These are phyloP conservation scores for Lactifluus subvellereus DNA, from an alignment of 768 basidiomycete genomes.

Conservation along the genomic window DNA sequence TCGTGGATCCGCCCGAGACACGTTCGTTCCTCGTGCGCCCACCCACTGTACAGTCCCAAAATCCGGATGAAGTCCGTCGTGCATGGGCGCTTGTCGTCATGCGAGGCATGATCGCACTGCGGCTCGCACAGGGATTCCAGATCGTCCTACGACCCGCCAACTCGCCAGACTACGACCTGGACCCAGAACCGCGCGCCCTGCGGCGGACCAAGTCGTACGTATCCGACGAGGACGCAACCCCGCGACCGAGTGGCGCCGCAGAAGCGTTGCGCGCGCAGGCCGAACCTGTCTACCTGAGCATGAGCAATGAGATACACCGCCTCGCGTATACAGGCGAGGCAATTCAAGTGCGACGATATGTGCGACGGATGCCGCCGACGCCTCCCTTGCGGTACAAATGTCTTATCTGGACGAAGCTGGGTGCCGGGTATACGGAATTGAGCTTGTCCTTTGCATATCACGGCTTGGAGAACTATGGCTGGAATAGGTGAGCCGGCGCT, in stretches of 20 bases:
- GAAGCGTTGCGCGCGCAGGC: slow-evolving; percentile 53
- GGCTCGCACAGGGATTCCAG: slow-evolving; percentile 92
- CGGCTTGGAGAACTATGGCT: slow-evolving; percentile 76
- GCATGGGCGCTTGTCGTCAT: slow-evolving; percentile 78
- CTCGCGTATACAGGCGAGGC: slow-evolving; percentile 88
- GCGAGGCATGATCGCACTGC: slow-evolving; percentile 89
- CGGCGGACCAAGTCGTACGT: slow-evolving; percentile 54
- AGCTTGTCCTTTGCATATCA: slow-evolving; percentile 69
- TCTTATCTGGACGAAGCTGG: slow-evolving; percentile 89
- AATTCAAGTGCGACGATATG: slow-evolving; percentile 83
- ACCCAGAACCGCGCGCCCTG: slow-evolving; percentile 29
- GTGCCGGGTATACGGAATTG: slow-evolving; percentile 80
- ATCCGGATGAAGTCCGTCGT: slow-evolving; percentile 51
- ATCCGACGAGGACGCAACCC: slow-evolving; percentile 46
- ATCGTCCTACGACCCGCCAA: slow-evolving; percentile 59
- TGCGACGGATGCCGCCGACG: slow-evolving; percentile 61
- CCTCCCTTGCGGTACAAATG: slow-evolving; percentile 75
- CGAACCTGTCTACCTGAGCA: slow-evolving; percentile 84
- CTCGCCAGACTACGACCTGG: slow-evolving; percentile 30
- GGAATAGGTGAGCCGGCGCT: slow-evolving; percentile 59
- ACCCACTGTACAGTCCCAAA: slow-evolving; percentile 41
- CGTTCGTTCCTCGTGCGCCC: slow-evolving; percentile 80
- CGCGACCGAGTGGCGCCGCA: slow-evolving; percentile 58
- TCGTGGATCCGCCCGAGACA: slow-evolving; percentile 79
- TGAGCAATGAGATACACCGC: slow-evolving; percentile 92